Percentiles rank a stretch among this genome's conserved stretches.
Conservation (phyloP, 176 grass and related monocot species). For the Oryza coarctata region DNA sequence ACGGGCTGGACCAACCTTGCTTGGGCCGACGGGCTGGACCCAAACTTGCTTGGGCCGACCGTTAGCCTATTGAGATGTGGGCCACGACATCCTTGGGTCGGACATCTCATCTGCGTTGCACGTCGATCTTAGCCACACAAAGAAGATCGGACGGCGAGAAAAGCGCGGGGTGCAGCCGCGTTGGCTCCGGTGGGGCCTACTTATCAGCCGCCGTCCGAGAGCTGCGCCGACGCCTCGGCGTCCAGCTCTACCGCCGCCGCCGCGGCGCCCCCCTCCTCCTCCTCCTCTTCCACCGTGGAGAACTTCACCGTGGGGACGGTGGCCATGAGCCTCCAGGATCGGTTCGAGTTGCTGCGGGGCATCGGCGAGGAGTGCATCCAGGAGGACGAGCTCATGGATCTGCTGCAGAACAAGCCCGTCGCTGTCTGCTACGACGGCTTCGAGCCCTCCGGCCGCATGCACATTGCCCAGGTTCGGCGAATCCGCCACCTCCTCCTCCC, state of each 20-base stretch:
- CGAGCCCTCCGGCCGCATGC: slow-evolving; percentile 82
- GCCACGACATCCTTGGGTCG: too few species aligned
- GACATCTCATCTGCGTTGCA: too few species aligned
- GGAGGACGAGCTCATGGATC: slow-evolving; percentile 52
- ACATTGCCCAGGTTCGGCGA: slow-evolving; percentile 61
- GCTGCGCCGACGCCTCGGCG: neutral
- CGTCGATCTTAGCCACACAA: neutral
- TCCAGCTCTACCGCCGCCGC: neutral
- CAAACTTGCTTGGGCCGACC: too few species aligned
- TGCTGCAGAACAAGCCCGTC: slow-evolving; percentile 62
- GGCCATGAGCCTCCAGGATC: slow-evolving; percentile 52
- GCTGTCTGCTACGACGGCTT: slow-evolving; percentile 81
- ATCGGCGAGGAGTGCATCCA: slow-evolving; percentile 94
- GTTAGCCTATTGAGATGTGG: too few species aligned
- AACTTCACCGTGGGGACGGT: slow-evolving; percentile 13
- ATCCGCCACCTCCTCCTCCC: neutral
- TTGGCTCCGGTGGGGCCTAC: neutral
- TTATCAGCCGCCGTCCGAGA: neutral
- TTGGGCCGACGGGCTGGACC: too few species aligned
- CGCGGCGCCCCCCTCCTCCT: neutral
- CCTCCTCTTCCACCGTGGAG: neutral
- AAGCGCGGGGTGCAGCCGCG: neutral
- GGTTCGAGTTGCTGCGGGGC: slow-evolving; percentile 54
- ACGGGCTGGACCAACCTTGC: too few species aligned
- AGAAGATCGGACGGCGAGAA: neutral